phyloP scores from a whole-genome alignment of 2,329 filamentous ascomycete species.

The Rhinocladiella similis region DNA sequence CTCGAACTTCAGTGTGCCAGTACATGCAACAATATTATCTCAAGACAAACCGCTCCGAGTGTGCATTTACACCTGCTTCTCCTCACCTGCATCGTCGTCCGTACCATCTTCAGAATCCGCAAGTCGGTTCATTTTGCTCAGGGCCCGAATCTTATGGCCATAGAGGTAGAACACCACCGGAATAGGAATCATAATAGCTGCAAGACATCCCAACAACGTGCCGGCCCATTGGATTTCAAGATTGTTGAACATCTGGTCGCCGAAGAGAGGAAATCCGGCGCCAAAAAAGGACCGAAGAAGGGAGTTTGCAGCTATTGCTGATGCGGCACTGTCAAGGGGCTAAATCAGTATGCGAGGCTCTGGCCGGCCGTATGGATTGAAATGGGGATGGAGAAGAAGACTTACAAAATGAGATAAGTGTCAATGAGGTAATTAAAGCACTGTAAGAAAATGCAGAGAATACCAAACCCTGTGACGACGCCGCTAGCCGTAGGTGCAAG shows the following conservation, averaged over 20 bases:
- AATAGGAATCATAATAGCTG: slow-evolving; percentile 69
- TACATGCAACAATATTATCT: no score
- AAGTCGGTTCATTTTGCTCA: slow-evolving; percentile 23
- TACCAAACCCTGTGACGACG: slow-evolving; percentile 40
- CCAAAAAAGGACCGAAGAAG: slow-evolving; percentile 41
- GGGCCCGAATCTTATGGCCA: slow-evolving; percentile 61
- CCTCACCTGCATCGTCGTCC: background rate
- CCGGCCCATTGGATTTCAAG: slow-evolving; percentile 75
- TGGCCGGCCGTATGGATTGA: slow-evolving; percentile 36
- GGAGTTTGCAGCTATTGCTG: slow-evolving; percentile 73
- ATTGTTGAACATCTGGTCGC: slow-evolving; percentile 47
- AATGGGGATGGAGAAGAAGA: slow-evolving; percentile 52
- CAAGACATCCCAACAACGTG: slow-evolving; percentile 71
- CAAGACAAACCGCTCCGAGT: no score
- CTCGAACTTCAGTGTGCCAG: no score
- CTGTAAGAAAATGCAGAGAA: slow-evolving; percentile 43
- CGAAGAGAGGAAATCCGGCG: slow-evolving; percentile 59
- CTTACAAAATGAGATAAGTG: slow-evolving; percentile 44
- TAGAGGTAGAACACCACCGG: slow-evolving; percentile 76
- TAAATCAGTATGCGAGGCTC: background rate
- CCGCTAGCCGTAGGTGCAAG: slow-evolving; percentile 48
- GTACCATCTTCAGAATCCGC: background rate
- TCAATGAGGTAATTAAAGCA: slow-evolving; percentile 45
- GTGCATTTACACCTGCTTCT: background rate
- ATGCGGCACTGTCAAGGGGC: slow-evolving; percentile 56